These are phyloP conservation scores for Exserohilum turcica DNA, from an alignment of 2,329 filamentous ascomycete species.

Conservation along the genomic window DNA sequence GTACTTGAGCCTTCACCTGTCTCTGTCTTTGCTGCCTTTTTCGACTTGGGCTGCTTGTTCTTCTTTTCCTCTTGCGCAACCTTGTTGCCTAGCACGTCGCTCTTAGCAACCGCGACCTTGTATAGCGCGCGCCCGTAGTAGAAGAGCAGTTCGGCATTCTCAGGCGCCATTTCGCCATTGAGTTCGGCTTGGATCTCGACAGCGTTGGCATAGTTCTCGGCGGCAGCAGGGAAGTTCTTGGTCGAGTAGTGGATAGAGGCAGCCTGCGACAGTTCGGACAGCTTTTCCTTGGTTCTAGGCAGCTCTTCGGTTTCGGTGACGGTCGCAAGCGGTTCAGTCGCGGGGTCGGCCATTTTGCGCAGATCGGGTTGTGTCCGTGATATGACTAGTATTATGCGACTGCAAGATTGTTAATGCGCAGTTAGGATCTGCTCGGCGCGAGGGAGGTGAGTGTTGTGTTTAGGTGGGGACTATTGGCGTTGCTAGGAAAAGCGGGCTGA, in stretches of 20 bases:
- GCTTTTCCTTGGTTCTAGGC: slow-evolving; percentile 61
- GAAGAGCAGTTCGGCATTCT: slow-evolving; percentile 93
- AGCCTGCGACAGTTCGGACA: slow-evolving; percentile 78
- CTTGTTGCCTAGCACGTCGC: slow-evolving; percentile 87
- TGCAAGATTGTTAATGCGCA: neutral
- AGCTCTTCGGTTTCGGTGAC: slow-evolving; percentile 31
- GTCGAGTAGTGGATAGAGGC: slow-evolving; percentile 85
- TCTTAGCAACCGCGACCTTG: slow-evolving; percentile 91
- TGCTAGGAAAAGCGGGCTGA: slow-evolving; percentile 14
- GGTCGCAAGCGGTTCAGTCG: slow-evolving; percentile 25
- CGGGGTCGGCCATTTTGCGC: slow-evolving; percentile 33
- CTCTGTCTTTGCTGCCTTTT: slow-evolving; percentile 52
- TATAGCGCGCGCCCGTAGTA: slow-evolving; percentile 93
- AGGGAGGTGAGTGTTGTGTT: slow-evolving; percentile 6
- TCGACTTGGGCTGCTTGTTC: slow-evolving; percentile 58
- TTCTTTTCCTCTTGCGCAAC: slow-evolving; percentile 65
- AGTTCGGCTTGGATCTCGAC: slow-evolving; percentile 87
- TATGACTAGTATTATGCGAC: slow-evolving; percentile 13
- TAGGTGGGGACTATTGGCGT: neutral
- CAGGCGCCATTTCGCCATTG: slow-evolving; percentile 87
- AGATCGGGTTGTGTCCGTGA: neutral
- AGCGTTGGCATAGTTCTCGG: slow-evolving; percentile 86
- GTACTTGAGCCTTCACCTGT: slow-evolving; percentile 40
- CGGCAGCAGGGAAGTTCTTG: slow-evolving; percentile 84
- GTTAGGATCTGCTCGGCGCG: neutral